Evolutionary conservation across 225 moss, liverwort and hornwort species (phyloP), one percentile per base, ranked within the genome.

Genomic region (Polytrichum commune): DNA sequence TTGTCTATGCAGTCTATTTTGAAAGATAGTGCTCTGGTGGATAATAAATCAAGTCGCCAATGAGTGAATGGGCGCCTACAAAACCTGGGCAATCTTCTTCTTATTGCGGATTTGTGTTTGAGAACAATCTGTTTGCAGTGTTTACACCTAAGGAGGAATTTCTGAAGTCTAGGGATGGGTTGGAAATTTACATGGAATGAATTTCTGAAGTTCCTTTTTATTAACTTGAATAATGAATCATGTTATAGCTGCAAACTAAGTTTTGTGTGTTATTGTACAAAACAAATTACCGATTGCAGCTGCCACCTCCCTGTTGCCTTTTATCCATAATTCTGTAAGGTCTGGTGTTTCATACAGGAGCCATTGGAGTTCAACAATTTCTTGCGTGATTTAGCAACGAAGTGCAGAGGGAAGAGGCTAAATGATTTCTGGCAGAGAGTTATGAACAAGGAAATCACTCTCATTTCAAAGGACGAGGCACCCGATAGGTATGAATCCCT

Each of bases 401-500:
- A 87, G 55, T 89, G 90, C 69, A 80, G 76, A 75, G 84, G 83
- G 19, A 95, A 89, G 78, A 85, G 87, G 74, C 79, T 90, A 29
- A 85, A 84, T 72, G 95, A 89, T 27, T 98, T 95, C 67, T 95
- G 95, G 98, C 81, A 87, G 71, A 75, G 72, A 75, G 72, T 93
- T 18, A 67, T 85, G 19, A 29, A 65, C 66, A 82, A 79, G 60
- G 77, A 72, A 53, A 66, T 95, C 27, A 89, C 88, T 6, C 89
- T 98, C 18, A 93, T 98, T 38, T 91, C 84, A 38, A 91, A 88
- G 68, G 75, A 81, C 23, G 98, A 98, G 83, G 82, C 95, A 72
- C 87, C 86, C 65, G 90, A 92, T 73, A 98, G 97, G 97, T 98
- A 85, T 23, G 46, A 46, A 46, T 13, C 1, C 16, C 46, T 46